Base-by-base conservation (phyloP, 345 rosid species). In the Citrus hindsii region DNA sequence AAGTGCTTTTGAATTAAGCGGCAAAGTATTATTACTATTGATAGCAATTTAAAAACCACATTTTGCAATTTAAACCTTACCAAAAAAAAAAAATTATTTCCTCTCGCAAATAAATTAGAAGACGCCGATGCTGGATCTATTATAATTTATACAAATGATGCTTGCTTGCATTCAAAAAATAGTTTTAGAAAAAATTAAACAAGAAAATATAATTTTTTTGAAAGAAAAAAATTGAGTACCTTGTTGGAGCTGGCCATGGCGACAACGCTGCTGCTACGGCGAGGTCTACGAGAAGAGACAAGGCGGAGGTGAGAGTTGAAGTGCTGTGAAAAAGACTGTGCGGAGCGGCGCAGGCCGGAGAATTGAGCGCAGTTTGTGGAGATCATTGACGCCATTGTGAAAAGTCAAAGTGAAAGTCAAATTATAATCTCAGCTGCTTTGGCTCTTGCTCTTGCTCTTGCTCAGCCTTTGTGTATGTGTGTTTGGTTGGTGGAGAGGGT, bases 161-260 rank as follows among this genome's bases (percentile, higher is more conserved):
- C 35, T 25, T 3, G 38, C 28, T 6, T 35, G 9, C 24, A 58
- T 58, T 22, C 0, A 32, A 71, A 71, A 38, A 68, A 59, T 71
- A 46, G 51, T 46, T 46, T 46, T 3, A 37, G 4, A 38, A 74
- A 19, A 22, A 19, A 40, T 4, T 6, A 30, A 38, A 25, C 7
- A 19, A 25, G 19, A 30, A n/a, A 18, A 33, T 3, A 33, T 4
- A 55, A 7, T 42, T 42, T 42, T 42, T 42, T 27, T 24, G 25
- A 64, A 30, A 69, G 5, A 32, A 55, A 58, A n/a, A 19, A 16
- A 56, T 14, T 14, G 2, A 73, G 53, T 77, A 92, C 99, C 92
- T 89, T 94, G 84, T 98, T 98, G 72, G 94, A 86, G 81, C 97
- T 93, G 48, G 99, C 97, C 97, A 94, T 94, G 77, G 98, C 90